Percentiles rank a stretch among this genome's conserved stretches.
These are phyloP conservation scores for Leccinellum rugosiceps DNA, from an alignment of 768 basidiomycete genomes.

Conservation along the genomic window DNA sequence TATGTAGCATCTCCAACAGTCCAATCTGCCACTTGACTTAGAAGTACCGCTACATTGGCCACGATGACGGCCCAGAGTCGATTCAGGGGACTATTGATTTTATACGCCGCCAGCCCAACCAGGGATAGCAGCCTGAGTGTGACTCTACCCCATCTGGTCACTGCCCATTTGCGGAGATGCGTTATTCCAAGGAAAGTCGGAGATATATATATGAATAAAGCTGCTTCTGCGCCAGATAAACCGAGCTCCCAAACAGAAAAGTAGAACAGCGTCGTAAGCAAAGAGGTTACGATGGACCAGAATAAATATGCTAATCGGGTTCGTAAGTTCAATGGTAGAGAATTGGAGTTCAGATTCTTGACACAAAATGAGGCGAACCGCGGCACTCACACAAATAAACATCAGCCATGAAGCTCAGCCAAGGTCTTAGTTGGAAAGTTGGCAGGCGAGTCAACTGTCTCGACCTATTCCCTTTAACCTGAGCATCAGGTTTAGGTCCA, in stretches of 20 bases:
- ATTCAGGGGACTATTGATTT: slow-evolving; percentile 46
- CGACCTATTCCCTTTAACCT: not conserved
- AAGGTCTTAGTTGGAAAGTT: slow-evolving; percentile 8
- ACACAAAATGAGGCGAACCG: not conserved
- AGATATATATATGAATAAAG: slow-evolving; percentile 68
- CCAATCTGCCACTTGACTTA: slow-evolving; percentile 56
- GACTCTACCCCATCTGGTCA: slow-evolving; percentile 47
- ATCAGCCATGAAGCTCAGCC: slow-evolving; percentile 40
- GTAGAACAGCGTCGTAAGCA: slow-evolving; percentile 82
- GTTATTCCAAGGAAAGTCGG: slow-evolving; percentile 56
- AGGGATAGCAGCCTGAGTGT: slow-evolving; percentile 49
- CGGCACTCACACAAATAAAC: slow-evolving; percentile 52
- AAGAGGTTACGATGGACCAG: slow-evolving; percentile 80
- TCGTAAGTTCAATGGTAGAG: not conserved
- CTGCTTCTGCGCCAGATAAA: slow-evolving; percentile 77
- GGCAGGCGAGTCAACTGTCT: not conserved
- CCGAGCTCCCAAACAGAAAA: slow-evolving; percentile 91
- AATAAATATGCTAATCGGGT: slow-evolving; percentile 61
- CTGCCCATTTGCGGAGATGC: slow-evolving; percentile 42
- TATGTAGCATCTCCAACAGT: slow-evolving; percentile 40
- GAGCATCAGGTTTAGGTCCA: not conserved
- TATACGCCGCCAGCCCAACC: slow-evolving; percentile 52
- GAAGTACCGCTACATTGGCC: slow-evolving; percentile 48
- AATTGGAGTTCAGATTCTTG: slow-evolving; percentile 5
- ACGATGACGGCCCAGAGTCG: slow-evolving; percentile 55